Evolutionary conservation across 2,329 filamentous ascomycete species (phyloP).

Genomic region (Calonectria hawksworthii): DNA sequence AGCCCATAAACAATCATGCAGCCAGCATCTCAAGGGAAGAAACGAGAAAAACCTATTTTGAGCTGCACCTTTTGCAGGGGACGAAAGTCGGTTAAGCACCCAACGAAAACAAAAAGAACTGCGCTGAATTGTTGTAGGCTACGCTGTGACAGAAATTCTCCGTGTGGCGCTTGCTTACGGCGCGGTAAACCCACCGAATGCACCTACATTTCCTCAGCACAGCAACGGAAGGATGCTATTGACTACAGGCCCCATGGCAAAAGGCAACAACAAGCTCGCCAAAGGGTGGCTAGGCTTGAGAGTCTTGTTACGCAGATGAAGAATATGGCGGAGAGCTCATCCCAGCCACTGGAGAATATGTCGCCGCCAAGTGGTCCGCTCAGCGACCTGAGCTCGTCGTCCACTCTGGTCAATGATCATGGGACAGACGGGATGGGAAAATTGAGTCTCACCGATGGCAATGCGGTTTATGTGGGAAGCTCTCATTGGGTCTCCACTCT

Average conservation of each 20-base stretch:
- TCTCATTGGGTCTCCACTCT: conserved; percentile 23
- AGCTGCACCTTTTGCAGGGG: conserved; percentile 25
- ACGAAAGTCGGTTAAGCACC: conserved; percentile 12
- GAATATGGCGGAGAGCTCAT: conserved; percentile 23
- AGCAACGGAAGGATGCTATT: conserved; percentile 33
- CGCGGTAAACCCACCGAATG: conserved; percentile 23
- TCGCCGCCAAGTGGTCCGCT: background rate
- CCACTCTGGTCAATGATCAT: background rate
- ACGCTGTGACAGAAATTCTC: conserved; percentile 24
- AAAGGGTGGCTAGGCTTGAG: conserved; percentile 35
- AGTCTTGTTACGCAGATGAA: conserved; percentile 33
- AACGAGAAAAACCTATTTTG: conserved; percentile 21
- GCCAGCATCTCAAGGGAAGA: background rate
- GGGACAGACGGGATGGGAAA: conserved; percentile 13
- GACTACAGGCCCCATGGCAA: conserved; percentile 30
- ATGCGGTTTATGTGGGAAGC: conserved; percentile 19
- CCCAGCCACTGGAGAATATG: background rate
- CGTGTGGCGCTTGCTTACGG: conserved; percentile 19
- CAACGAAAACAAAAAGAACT: background rate
- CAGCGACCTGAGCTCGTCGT: background rate
- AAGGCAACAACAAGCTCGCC: conserved; percentile 30
- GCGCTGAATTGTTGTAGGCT: background rate
- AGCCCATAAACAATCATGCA: background rate
- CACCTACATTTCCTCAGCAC: conserved; percentile 27
- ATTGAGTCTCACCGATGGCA: conserved; percentile 10